A percentile compares a stretch with the other conserved stretches of the same genome.
Conservation (phyloP, 306 rosid species). For the Acacia melanoxylon region DNA sequence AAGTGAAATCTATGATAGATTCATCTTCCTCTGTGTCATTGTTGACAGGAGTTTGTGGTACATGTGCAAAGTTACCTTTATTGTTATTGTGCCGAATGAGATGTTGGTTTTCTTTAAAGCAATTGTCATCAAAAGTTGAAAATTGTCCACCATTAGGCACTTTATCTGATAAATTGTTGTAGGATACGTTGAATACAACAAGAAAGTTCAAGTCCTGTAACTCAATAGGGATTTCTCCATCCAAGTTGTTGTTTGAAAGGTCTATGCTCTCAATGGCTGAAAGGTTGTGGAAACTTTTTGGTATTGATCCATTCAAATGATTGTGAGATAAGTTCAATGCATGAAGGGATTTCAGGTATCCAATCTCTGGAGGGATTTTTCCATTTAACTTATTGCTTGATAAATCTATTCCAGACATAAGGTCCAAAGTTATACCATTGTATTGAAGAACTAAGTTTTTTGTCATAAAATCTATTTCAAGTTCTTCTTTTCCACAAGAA, state of each 20-base stretch:
- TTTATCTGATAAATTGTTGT: background rate
- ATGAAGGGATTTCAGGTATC: background rate
- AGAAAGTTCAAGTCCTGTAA: background rate
- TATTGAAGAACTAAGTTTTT: background rate
- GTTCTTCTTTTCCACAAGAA: too few relatives aligned
- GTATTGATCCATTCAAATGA: background rate
- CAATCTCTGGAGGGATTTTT: conserved; percentile 1
- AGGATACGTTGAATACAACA: background rate
- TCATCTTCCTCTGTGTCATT: background rate
- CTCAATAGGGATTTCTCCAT: background rate
- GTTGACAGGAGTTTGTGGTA: background rate
- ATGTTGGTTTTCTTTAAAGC: background rate
- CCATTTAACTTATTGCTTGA: background rate
- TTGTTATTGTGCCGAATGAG: background rate
- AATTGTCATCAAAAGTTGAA: background rate
- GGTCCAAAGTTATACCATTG: background rate
- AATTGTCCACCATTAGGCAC: background rate
- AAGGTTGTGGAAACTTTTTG: background rate
- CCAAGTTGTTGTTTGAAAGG: background rate
- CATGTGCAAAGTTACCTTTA: background rate
- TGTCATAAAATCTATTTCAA: background rate
- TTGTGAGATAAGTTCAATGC: conserved; percentile 28
- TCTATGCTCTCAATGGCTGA: background rate
- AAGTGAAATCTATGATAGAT: background rate
- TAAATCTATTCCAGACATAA: conserved; percentile 13